These are phyloP conservation scores for Trametes hirsuta DNA, from an alignment of 1,284 basidiomycete species.

Conservation along the genomic window DNA sequence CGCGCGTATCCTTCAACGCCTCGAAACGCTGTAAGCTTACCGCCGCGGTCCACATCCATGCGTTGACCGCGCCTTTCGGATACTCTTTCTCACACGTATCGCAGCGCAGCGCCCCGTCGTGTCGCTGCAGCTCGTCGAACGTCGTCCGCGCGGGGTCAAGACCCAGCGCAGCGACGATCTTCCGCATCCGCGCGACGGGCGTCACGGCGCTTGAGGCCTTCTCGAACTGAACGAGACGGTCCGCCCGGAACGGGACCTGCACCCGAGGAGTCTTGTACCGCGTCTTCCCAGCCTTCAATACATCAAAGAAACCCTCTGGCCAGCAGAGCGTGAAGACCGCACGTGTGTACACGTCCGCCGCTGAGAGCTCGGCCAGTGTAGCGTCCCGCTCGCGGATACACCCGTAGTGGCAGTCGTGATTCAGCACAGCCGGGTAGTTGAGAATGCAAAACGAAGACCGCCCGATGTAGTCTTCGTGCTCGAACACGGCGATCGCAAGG, in stretches of 20 bases:
- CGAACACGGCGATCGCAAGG: not conserved
- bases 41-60: not conserved
- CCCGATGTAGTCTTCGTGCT: no score
- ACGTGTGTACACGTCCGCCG: not conserved
- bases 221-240: not conserved
- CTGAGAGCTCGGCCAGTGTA: not conserved
- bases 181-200: not conserved
- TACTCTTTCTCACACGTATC: not conserved
- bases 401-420: not conserved
- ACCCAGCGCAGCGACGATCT: not conserved
- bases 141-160: not conserved
- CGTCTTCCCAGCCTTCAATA: not conserved
- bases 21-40: not conserved
- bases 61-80: not conserved
- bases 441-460: not conserved
- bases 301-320: no score
- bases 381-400: not conserved
- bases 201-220: not conserved
- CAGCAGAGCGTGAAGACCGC: not conserved
- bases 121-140: not conserved
- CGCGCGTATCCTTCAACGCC: not conserved
- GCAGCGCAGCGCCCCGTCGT: not conserved
- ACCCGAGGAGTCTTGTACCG: not conserved
- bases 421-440: not conserved
- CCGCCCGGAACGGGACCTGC: not conserved